A percentile compares a stretch with the other conserved stretches of the same genome.
Conservation (phyloP, 768 basidiomycete genomes). For the Russula foetens region DNA sequence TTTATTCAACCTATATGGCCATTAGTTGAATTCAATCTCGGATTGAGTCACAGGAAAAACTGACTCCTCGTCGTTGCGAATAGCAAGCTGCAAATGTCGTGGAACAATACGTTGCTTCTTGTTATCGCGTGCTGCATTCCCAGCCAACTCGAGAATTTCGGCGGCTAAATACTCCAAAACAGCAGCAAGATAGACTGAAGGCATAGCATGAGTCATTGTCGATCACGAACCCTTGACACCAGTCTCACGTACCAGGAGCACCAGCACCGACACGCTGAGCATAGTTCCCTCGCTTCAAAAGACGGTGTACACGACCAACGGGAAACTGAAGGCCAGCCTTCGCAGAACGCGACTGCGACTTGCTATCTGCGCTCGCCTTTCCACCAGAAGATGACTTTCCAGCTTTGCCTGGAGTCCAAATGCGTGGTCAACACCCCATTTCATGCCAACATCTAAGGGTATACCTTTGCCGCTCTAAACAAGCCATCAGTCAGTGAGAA, state of each 20-base stretch:
- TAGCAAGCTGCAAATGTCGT: constrained; percentile 87
- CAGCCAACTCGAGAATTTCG: constrained; percentile 89
- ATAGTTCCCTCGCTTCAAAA: constrained; percentile 79
- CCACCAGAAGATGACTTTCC: constrained; percentile 36
- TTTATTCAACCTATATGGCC: constrained; percentile 50
- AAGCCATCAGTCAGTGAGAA: background rate
- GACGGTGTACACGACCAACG: constrained; percentile 88
- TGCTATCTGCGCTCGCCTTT: constrained; percentile 38
- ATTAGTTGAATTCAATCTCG: constrained; percentile 36
- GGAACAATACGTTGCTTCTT: constrained; percentile 95
- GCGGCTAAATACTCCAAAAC: constrained; percentile 89
- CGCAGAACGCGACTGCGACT: constrained; percentile 61
- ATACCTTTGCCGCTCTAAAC: constrained; percentile 19
- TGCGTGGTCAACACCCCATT: background rate
- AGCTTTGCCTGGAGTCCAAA: constrained; percentile 24
- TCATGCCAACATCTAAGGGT: too few relatives aligned
- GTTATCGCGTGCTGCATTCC: constrained; percentile 83
- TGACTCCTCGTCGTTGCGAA: constrained; percentile 63
- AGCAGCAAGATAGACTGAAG: constrained; percentile 77
- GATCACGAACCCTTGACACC: background rate
- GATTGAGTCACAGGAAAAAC: background rate
- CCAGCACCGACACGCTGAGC: constrained; percentile 82
- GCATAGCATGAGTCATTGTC: background rate
- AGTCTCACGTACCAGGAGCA: constrained; percentile 57
- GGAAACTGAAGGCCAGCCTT: constrained; percentile 78